A percentile compares a stretch with the other conserved stretches of the same genome.
These are phyloP conservation scores for Mycena chlorophos DNA, from an alignment of 768 basidiomycete species.

Conservation along the genomic window DNA sequence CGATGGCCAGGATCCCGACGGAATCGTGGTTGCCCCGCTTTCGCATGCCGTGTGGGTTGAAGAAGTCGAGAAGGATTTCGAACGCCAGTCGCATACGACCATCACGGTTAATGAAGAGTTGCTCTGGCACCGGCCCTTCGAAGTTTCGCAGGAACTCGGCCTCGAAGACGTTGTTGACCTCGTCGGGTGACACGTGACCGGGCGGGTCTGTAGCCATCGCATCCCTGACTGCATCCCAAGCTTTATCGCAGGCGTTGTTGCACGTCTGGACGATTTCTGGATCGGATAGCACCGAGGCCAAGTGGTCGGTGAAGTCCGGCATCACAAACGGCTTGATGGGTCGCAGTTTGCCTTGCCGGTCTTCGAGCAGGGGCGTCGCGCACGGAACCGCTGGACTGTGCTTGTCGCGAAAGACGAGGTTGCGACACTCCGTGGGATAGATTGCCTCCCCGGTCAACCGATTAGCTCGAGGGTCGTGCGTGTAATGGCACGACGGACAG, in stretches of 20 bases:
- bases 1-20: constrained; percentile 29
- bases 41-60: constrained; percentile 29
- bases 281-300: constrained; percentile 22
- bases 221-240: constrained; percentile 9
- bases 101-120: constrained; percentile 24
- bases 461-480: constrained; percentile 15
- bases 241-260: constrained; percentile 21
- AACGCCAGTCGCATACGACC: constrained; percentile 24
- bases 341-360: constrained; percentile 16
- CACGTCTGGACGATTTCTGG: constrained; percentile 18
- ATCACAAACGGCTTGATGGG: constrained; percentile 23
- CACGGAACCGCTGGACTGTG: constrained; percentile 8
- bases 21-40: constrained; percentile 25
- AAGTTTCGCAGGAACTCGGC: constrained; percentile 31
- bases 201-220: not conserved
- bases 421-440: constrained; percentile 16
- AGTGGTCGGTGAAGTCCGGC: constrained; percentile 25
- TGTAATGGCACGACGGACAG: constrained; percentile 16
- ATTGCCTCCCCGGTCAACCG: constrained; percentile 12
- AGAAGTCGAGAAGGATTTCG: constrained; percentile 30
- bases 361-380: constrained; percentile 10
- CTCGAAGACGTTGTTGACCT: constrained; percentile 26
- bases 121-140: constrained; percentile 23
- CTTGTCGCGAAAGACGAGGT: constrained; percentile 16
- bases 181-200: constrained; percentile 1